phyloP scores from a whole-genome alignment of 1,284 basidiomycete species.

The Rhodotorula mucilaginosa region DNA sequence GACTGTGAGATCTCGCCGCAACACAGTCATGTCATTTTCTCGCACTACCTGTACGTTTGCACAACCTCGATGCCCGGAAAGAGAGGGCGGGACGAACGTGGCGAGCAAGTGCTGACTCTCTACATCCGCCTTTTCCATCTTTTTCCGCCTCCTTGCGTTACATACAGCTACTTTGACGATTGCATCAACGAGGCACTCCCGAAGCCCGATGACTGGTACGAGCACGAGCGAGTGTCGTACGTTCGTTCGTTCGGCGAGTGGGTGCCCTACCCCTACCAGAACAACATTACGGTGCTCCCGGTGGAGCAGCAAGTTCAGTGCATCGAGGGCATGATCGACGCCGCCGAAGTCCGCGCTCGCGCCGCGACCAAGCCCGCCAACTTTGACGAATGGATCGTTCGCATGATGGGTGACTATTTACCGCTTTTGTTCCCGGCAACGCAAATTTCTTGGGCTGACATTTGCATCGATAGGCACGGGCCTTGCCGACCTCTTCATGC shows the following conservation, averaged over 20 bases:
- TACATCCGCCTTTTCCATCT: too few relatives aligned
- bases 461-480: slow-evolving; percentile 42
- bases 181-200: slow-evolving; percentile 55
- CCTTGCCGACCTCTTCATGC: slow-evolving; percentile 57
- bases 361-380: slow-evolving; percentile 49
- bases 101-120: not conserved
- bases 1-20: not conserved
- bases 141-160: not conserved
- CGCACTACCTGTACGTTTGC: slow-evolving; percentile 51
- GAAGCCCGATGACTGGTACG: slow-evolving; percentile 53
- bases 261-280: slow-evolving; percentile 55
- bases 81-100: not conserved
- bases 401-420: slow-evolving; percentile 51
- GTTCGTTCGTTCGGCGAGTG: slow-evolving; percentile 54
- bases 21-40: slow-evolving; percentile 57
- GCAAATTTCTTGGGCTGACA: not conserved
- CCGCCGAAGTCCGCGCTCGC: slow-evolving; percentile 45
- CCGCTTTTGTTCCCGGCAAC: not conserved
- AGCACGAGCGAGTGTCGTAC: slow-evolving; percentile 57
- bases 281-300: slow-evolving; percentile 56
- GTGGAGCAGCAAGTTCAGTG: slow-evolving; percentile 54
- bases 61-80: not conserved
- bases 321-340: slow-evolving; percentile 56
- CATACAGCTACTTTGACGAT: slow-evolving; percentile 54
- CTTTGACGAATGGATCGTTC: slow-evolving; percentile 56